Evolutionary conservation across 345 rosid genomes (phyloP).

Genomic region (Adansonia digitata): DNA sequence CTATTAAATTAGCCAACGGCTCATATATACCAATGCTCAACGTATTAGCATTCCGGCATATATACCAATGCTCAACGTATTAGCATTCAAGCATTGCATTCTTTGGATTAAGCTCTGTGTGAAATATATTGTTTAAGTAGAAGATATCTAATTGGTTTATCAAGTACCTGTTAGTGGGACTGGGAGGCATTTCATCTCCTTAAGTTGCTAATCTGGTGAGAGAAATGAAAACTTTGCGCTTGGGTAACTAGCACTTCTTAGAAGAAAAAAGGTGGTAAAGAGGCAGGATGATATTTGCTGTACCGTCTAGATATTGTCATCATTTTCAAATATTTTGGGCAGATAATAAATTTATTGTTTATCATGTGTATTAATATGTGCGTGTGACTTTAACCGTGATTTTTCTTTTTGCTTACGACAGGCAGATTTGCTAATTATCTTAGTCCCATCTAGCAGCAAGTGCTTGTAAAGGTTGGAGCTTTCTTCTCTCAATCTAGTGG

Average conservation of each 20-base stretch:
- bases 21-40: neutral
- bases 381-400: neutral
- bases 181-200: neutral
- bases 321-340: neutral
- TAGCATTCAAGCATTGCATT: neutral
- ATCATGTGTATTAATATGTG: neutral
- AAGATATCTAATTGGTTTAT: neutral
- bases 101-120: neutral
- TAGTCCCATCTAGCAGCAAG: constrained; percentile 64
- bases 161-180: neutral
- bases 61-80: neutral
- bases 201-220: neutral
- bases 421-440: constrained; percentile 72
- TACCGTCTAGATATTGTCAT: neutral
- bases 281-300: neutral
- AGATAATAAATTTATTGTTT: neutral
- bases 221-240: neutral
- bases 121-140: neutral
- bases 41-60: neutral
- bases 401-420: constrained; percentile 26
- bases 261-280: neutral
- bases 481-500: neutral
- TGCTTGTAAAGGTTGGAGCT: constrained; percentile 8
- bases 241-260: neutral
- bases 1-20: neutral